Evolutionary conservation across 2,329 filamentous ascomycete species (phyloP).

Genomic region (Pseudocercospora fuligena): DNA sequence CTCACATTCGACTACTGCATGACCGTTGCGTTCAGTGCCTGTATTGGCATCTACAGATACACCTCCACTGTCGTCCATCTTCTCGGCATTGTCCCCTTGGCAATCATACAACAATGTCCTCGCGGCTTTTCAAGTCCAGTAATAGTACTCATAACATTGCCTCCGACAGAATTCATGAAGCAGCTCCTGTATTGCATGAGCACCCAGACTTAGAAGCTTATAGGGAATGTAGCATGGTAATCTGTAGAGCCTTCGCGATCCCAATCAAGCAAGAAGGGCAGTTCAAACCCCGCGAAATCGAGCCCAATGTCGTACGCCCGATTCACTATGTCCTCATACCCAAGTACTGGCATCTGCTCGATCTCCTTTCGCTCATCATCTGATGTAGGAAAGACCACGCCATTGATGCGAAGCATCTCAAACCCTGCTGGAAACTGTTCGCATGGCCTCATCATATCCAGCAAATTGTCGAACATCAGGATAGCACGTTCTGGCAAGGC

Average conservation of each 20-base stretch:
- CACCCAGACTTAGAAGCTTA: too few species aligned
- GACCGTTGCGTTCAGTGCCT: neutral
- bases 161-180: too few species aligned
- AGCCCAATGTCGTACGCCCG: neutral
- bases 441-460: neutral
- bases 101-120: too few species aligned
- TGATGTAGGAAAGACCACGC: neutral
- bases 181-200: too few species aligned
- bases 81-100: too few species aligned
- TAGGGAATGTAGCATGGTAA: too few species aligned
- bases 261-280: neutral
- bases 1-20: neutral
- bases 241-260: too few species aligned
- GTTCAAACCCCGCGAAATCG: neutral
- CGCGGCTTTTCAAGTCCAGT: too few species aligned
- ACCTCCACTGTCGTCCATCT: too few species aligned
- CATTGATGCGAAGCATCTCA: neutral
- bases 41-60: neutral
- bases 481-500: neutral
- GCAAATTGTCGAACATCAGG: neutral
- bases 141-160: too few species aligned
- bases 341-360: neutral
- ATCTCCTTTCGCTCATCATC: neutral
- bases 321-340: neutral
- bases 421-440: neutral